These are phyloP conservation scores for Cyclotella distinguenda DNA, from an alignment of 108 stramenopile genomes.

Conservation along the genomic window DNA sequence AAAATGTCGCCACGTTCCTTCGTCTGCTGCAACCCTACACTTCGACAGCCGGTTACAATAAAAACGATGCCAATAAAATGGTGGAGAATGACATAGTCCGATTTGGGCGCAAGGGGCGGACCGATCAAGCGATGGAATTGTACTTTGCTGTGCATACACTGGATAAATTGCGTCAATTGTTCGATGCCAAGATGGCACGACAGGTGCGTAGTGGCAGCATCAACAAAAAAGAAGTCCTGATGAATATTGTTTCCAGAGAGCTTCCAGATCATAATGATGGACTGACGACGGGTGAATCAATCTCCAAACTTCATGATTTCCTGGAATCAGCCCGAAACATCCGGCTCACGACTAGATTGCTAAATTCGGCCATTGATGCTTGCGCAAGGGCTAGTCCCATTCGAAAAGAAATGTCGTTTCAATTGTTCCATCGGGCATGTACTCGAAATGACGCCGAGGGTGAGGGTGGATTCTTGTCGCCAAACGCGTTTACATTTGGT, in stretches of 20 bases:
- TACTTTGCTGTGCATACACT: conserved; percentile 33
- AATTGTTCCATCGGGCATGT: conserved; percentile 42
- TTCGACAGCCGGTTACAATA: not conserved
- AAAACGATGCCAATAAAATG: conserved; percentile 1
- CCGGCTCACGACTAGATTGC: conserved; percentile 56
- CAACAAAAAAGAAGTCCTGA: too few species aligned
- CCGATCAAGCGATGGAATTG: conserved; percentile 59
- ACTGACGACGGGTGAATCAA: too few species aligned
- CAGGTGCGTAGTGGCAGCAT: too few species aligned
- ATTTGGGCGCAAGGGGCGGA: conserved; percentile 53
- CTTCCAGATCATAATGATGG: too few species aligned
- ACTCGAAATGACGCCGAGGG: conserved; percentile 3
- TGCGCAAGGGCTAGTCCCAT: conserved; percentile 64
- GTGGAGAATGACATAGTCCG: conserved; percentile 15
- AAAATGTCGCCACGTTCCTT: not conserved
- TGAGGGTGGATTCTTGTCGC: conserved; percentile 29
- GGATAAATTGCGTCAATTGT: conserved; percentile 13
- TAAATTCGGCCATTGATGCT: conserved; percentile 81
- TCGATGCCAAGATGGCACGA: not conserved
- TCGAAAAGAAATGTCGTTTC: conserved; percentile 45
- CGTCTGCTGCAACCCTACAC: not conserved
- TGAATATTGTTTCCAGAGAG: too few species aligned
- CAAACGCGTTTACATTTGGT: conserved; percentile 84
- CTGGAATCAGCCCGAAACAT: conserved; percentile 1
- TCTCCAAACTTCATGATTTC: not conserved